Base-by-base conservation (phyloP, 2,329 filamentous ascomycete species). In the Ophiostoma piceae region DNA sequence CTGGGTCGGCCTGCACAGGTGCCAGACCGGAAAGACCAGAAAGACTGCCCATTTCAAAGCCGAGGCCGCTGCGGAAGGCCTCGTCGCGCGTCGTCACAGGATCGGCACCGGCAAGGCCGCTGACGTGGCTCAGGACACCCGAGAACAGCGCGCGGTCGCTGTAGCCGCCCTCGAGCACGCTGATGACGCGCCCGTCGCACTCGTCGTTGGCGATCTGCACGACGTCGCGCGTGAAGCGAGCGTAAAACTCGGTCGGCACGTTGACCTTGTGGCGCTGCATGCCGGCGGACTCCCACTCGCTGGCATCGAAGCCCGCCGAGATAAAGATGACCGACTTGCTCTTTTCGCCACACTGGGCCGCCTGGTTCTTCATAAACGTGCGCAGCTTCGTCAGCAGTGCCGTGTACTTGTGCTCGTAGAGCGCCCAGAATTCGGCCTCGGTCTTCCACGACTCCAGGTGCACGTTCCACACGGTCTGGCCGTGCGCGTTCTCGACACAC, bases 181-280 rank as follows among this genome's bases (percentile, higher is more conserved):
- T 98, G 76, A 99, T 90, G 29, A 98, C 84, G 64, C 95, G 86
- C 37, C 86, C 85, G 1, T 92, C 86, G 1, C 85, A 91, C 74
- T 92, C 88, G 77, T 97, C 93, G 57, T 91, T 85, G 0, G 96
- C 91, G 71, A 99, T 82, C 66, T 85, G 88, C 16, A 96, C 89
- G 2, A 97, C 87, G 76, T 99, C 95, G 64, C 89, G 86, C 0
- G 94, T 94, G 73, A 99, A 90, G 1, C 91, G 88, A 67, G 95
- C 95, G 77, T 98, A 99, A 77, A 99, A 99, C 68, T 94, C 92
- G 0, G 94, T 99, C 0, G 95, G 94, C 1, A 99, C 95, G 76
- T 97, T 97, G 75, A 97, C 94, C 71, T 91, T 90, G 79, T 99
- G 95, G 66, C 95, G 87, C 79, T 99, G 95, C 95, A 99, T 99